Conservation (phyloP, 129 eudicot genomes). For the carrot (Daucus carota) region DH1_v3.0 NC_030387.2:38627501-38628000, state of each 20-base stretch:
- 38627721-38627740: conserved; percentile 46
- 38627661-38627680: conserved; percentile 93
- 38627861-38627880: not conserved
- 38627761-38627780: not conserved
- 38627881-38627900: conserved; percentile 73
- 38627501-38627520: not conserved
- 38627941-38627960: conserved; percentile 95
- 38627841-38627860: not conserved
- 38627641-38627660: conserved; percentile 89
- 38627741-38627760: not conserved
- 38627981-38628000: conserved; percentile 89
- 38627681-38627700: conserved; percentile 90
- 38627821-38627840: not conserved
- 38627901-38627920: conserved; percentile 98
- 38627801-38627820: not conserved
- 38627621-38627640: conserved; percentile 91
- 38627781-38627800: not conserved
- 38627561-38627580: not conserved
- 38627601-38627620: conserved; percentile 81
- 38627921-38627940: conserved; percentile 95
- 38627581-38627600: conserved; percentile 82
- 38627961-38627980: conserved; percentile 96
- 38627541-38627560: not conserved
- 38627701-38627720: conserved; percentile 94
- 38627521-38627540: not conserved